Base-by-base conservation (phyloP, 1,139 yeast genomes). In the Blastobotrys arbuscula region DNA sequence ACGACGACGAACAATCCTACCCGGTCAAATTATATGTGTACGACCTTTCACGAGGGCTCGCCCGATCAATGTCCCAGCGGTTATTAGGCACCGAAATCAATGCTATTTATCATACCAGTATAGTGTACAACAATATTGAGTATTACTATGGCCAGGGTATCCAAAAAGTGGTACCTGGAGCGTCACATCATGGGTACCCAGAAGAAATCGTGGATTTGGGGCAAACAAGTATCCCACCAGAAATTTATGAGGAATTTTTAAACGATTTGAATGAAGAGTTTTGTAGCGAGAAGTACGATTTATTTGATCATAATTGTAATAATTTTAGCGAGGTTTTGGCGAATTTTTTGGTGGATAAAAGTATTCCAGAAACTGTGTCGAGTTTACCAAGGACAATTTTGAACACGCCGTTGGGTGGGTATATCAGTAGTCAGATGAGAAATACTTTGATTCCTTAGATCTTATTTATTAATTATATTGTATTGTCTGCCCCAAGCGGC, bases 241-340 rank as follows among this genome's bases (percentile, higher is more conserved):
- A 79, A 9, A 66, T 81, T 3, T 68, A 80, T 30, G 64, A 67
- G 20, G 86, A 79, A 42, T 81, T 73, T 58, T 56, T 82, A 42
- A 69, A 68, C 2, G 84, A 81, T 42, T 63, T 81, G 35, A 66
- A 66, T 23, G 71, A 70, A 12, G 75, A 71, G 23, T 81, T 73
- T 59, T 70, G 73, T 35, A 75, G 78, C 1, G 67, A 67, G 8
- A 70, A 66, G 21, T 82, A 82, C 61, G 80, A 81, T 54, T 65
- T 82, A 53, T 80, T 82, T 53, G 76, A 76, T 48, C 82, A 82
- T 64, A 82, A 82, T 60, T 82, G 89, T 63, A 82, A 82, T 64
- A 84, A 82, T 56, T 81, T 82, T 65, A 73, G 84, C 15, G 76
- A 81, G 54, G 78, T 75, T 42, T 59, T 79, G 49, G 62, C 78